These are phyloP conservation scores for Nephelium lappaceum DNA, from an alignment of 345 rosid species.

Conservation along the genomic window DNA sequence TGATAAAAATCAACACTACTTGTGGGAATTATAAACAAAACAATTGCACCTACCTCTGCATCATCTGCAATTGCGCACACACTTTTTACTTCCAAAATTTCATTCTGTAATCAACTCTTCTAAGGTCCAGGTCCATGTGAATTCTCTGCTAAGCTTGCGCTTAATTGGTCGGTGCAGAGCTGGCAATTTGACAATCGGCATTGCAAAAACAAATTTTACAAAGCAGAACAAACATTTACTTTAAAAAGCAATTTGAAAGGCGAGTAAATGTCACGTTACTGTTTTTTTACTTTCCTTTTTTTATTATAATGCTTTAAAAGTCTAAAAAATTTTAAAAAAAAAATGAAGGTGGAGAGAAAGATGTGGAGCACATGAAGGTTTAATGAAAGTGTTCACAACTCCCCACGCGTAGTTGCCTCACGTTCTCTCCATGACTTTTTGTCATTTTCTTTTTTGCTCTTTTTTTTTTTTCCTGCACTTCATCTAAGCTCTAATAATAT, in stretches of 20 bases:
- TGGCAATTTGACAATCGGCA: background rate
- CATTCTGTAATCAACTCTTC: background rate
- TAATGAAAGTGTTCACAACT: conserved; percentile 21
- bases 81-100: background rate
- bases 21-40: background rate
- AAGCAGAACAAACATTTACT: no score
- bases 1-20: no score
- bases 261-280: background rate
- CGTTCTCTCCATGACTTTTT: conserved; percentile 30
- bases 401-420: conserved; percentile 20
- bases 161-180: background rate
- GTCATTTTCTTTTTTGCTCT: no score
- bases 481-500: no score
- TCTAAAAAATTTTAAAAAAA: background rate
- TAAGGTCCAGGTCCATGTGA: background rate
- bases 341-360: background rate
- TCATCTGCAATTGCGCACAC: no score
- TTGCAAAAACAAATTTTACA: background rate
- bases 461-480: no score
- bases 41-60: background rate
- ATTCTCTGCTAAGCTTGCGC: background rate
- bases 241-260: background rate
- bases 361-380: background rate
- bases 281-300: background rate
- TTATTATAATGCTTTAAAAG: background rate